Conservation (phyloP, 1,284 basidiomycete genomes). For the Schizopora paradoxa region DNA sequence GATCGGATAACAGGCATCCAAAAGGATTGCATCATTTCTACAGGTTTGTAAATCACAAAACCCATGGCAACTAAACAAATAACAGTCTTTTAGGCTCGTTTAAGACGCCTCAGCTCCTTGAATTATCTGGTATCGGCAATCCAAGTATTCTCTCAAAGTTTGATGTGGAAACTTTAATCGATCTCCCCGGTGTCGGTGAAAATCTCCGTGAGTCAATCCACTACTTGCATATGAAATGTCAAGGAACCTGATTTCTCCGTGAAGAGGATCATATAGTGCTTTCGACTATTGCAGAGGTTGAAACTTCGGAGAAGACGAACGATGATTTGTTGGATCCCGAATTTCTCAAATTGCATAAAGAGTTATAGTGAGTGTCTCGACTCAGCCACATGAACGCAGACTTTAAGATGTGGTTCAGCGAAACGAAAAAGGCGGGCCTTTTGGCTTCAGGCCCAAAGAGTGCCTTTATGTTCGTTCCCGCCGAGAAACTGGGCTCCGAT, state of each 20-base stretch:
- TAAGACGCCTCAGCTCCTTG: slow-evolving; percentile 7
- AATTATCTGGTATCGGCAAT: slow-evolving; percentile 17
- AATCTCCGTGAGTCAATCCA: slow-evolving; percentile 15
- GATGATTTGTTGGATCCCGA: slow-evolving; percentile 7
- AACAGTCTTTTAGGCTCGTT: slow-evolving; percentile 3
- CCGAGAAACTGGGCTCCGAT: not conserved
- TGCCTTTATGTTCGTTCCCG: slow-evolving; percentile 4
- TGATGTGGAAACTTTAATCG: slow-evolving; percentile 12
- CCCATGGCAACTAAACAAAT: no score
- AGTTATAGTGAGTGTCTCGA: slow-evolving; percentile 2
- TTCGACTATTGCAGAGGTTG: not conserved
- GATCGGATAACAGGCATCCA: not conserved
- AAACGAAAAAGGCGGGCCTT: not conserved
- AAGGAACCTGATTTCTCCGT: not conserved
- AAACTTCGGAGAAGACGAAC: slow-evolving; percentile 3
- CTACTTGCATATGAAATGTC: no score
- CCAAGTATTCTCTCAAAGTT: slow-evolving; percentile 7
- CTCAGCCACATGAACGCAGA: no score
- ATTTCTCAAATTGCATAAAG: slow-evolving; percentile 1
- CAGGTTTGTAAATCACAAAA: no score
- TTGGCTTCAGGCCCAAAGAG: not conserved
- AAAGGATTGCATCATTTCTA: slow-evolving; percentile 5
- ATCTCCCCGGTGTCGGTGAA: slow-evolving; percentile 19
- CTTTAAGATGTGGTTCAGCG: not conserved
- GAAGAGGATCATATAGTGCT: slow-evolving; percentile 9